These are phyloP conservation scores for Saturnispora dispora DNA, from an alignment of 805 yeast genomes.

Conservation along the genomic window DNA sequence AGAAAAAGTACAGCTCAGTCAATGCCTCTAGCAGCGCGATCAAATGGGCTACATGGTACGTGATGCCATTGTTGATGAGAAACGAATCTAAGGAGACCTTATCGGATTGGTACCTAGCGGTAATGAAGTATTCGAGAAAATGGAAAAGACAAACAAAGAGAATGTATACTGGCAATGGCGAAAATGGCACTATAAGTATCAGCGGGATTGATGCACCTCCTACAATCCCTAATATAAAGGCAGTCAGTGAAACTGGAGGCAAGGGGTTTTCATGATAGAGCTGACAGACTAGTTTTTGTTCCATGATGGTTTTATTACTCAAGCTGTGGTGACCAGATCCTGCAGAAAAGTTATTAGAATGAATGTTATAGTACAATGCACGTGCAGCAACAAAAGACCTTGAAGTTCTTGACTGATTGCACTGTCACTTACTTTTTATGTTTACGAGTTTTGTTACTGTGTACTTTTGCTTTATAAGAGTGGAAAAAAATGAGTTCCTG, in stretches of 20 bases:
- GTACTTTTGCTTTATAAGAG: background rate
- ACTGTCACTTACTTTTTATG: too few species aligned
- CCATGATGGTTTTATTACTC: background rate
- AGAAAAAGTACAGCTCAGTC: slow-evolving; percentile 35
- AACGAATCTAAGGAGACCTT: slow-evolving; percentile 66
- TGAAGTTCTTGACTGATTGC: too few species aligned
- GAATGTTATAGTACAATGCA: too few species aligned
- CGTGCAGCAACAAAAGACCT: too few species aligned
- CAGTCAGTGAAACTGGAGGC: slow-evolving; percentile 35
- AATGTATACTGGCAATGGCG: slow-evolving; percentile 36
- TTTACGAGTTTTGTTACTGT: too few species aligned
- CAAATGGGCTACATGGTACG: slow-evolving; percentile 48
- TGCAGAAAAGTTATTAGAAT: background rate
- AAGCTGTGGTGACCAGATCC: background rate
- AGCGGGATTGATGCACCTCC: slow-evolving; percentile 33
- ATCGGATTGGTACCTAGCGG: slow-evolving; percentile 62
- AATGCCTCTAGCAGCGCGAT: slow-evolving; percentile 44
- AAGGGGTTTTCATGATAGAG: slow-evolving; percentile 28
- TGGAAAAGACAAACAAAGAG: slow-evolving; percentile 57
- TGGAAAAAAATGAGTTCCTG: background rate
- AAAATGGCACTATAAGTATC: slow-evolving; percentile 21
- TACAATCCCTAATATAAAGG: slow-evolving; percentile 35
- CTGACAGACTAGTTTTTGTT: background rate
- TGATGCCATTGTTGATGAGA: slow-evolving; percentile 52
- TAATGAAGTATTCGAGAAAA: slow-evolving; percentile 69